Conservation (phyloP, 2,329 filamentous ascomycete species). For the Cladosporium austrohemisphaericum region DNA sequence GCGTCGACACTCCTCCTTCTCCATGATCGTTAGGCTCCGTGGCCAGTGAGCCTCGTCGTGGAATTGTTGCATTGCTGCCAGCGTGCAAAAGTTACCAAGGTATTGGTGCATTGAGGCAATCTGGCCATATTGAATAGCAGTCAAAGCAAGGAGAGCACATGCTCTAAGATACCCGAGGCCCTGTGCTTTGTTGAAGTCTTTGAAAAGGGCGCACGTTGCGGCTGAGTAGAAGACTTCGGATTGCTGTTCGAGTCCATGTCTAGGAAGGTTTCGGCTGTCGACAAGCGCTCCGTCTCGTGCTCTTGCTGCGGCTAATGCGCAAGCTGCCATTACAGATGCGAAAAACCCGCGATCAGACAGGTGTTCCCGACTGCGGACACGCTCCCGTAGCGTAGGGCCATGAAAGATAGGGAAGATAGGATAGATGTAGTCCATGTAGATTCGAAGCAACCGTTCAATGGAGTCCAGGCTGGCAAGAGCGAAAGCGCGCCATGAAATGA, state of each 20-base stretch:
- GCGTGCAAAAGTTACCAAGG: constrained; percentile 49
- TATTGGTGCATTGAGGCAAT: constrained; percentile 50
- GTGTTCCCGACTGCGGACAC: constrained; percentile 44
- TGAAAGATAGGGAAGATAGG: constrained; percentile 54
- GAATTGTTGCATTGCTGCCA: constrained; percentile 48
- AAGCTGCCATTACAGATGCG: constrained; percentile 51
- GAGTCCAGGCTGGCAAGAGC: constrained; percentile 37
- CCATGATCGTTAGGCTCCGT: constrained; percentile 40
- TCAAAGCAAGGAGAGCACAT: constrained; percentile 49
- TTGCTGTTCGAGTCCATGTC: constrained; percentile 28
- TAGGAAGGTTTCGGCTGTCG: constrained; percentile 25
- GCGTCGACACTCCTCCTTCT: constrained; percentile 48
- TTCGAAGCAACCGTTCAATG: constrained; percentile 41
- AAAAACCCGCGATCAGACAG: constrained; percentile 43
- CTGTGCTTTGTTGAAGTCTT: constrained; percentile 35
- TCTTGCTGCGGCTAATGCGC: constrained; percentile 48
- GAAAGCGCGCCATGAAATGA: constrained; percentile 41
- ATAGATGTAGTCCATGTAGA: constrained; percentile 54
- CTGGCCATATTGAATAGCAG: constrained; percentile 51
- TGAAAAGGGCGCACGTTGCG: constrained; percentile 39
- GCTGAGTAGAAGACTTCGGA: constrained; percentile 46
- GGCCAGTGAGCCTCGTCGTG: constrained; percentile 56
- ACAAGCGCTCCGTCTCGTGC: constrained; percentile 49
- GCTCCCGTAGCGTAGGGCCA: constrained; percentile 40
- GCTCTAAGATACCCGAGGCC: constrained; percentile 44